Evolutionary conservation across 305 asterid genomes (phyloP).

Genomic region (Salvia sclarea): DNA sequence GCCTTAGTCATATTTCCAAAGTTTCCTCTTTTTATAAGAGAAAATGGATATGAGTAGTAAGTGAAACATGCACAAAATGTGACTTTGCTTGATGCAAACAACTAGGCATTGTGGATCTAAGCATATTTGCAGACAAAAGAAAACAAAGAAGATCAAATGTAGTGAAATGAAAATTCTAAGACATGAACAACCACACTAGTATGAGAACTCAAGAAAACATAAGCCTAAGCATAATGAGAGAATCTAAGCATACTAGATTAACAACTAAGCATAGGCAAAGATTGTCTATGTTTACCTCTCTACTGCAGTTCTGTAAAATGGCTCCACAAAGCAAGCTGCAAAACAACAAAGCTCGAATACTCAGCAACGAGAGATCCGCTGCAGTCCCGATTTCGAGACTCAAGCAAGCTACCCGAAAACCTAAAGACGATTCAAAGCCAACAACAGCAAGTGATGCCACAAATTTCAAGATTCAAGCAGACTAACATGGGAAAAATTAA

Average conservation of each 20-base stretch:
- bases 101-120: too few species aligned
- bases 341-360: background rate
- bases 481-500: too few species aligned
- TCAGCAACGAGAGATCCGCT: background rate
- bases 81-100: background rate
- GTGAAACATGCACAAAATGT: background rate
- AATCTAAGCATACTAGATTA: background rate
- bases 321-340: conserved; percentile 8
- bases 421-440: background rate
- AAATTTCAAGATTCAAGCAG: too few species aligned
- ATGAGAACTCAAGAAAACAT: background rate
- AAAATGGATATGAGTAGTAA: too few species aligned
- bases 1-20: too few species aligned
- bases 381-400: background rate
- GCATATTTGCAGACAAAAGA: background rate
- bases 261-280: background rate
- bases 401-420: background rate
- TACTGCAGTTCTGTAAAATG: background rate
- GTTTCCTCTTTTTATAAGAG: too few species aligned
- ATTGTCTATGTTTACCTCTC: background rate
- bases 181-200: background rate
- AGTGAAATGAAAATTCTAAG: background rate
- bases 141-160: background rate
- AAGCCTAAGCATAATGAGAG: background rate
- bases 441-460: background rate